Conservation (phyloP, 2,329 filamentous ascomycete species). For the Purpureocillium takamizusanense region DNA sequence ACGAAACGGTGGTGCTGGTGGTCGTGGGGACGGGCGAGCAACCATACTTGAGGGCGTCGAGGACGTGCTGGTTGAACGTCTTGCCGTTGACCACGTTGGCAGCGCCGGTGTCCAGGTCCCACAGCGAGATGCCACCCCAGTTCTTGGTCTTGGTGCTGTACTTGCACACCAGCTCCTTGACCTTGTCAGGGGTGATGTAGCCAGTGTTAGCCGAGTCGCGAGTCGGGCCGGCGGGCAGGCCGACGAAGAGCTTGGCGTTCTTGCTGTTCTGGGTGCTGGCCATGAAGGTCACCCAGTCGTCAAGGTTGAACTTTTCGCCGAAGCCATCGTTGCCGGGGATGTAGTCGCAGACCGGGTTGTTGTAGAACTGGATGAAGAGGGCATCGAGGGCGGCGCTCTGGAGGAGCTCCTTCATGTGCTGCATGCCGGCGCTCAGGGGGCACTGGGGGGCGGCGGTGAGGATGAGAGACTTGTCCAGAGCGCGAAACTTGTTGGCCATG, state of each 20-base stretch:
- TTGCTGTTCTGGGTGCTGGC: slow-evolving; percentile 22
- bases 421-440: slow-evolving; percentile 14
- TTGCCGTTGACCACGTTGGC: slow-evolving; percentile 22
- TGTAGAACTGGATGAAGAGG: slow-evolving; percentile 41
- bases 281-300: slow-evolving; percentile 29
- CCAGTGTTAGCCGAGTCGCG: slow-evolving; percentile 15
- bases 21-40: slow-evolving; percentile 19
- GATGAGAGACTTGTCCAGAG: slow-evolving; percentile 19
- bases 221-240: slow-evolving; percentile 24
- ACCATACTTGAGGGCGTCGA: slow-evolving; percentile 27
- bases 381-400: slow-evolving; percentile 30
- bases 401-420: slow-evolving; percentile 27
- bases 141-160: slow-evolving; percentile 21
- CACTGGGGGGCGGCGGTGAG: slow-evolving; percentile 39
- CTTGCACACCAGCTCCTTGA: slow-evolving; percentile 29
- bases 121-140: slow-evolving; percentile 38
- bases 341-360: slow-evolving; percentile 31
- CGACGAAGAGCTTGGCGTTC: slow-evolving; percentile 35
- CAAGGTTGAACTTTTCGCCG: slow-evolving; percentile 31
- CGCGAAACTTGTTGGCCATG: slow-evolving; percentile 27
- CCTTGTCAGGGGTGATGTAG: slow-evolving; percentile 23
- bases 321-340: slow-evolving; percentile 18
- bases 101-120: slow-evolving; percentile 29
- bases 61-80: slow-evolving; percentile 25
- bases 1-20: slow-evolving; percentile 10